Conservation (phyloP, 169 alveolate genomes). For the Plasmodium billcollinsi region DNA sequence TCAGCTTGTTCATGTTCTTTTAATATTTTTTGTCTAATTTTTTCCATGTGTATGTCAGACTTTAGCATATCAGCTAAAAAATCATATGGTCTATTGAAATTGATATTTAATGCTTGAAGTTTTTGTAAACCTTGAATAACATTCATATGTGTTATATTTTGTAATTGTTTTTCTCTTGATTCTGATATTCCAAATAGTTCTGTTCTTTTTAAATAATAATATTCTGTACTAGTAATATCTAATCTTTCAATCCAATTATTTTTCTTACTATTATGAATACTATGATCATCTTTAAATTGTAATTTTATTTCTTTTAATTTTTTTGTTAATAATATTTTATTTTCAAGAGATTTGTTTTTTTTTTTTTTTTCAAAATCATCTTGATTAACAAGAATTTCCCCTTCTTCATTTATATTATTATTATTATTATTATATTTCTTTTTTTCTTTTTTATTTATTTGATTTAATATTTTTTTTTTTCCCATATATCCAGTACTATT, state of each 20-base stretch:
- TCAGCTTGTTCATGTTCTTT: conserved; percentile 43
- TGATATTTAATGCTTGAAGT: conserved; percentile 23
- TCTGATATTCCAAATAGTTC: conserved; percentile 28
- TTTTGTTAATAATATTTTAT: conserved; percentile 17
- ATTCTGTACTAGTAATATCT: conserved; percentile 55
- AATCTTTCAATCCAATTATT: conserved; percentile 47
- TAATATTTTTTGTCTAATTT: conserved; percentile 19
- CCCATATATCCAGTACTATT: neutral
- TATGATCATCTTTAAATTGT: neutral
- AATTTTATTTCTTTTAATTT: conserved; percentile 42
- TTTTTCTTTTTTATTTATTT: neutral
- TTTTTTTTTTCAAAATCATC: neutral
- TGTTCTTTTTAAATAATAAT: conserved; percentile 26
- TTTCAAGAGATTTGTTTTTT: neutral
- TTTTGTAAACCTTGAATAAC: conserved; percentile 34
- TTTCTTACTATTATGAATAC: neutral
- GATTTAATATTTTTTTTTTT: neutral
- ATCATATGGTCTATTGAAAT: conserved; percentile 67
- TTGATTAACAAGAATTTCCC: neutral
- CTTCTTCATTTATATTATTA: no score
- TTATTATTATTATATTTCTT: neutral
- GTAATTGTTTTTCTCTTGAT: conserved; percentile 34
- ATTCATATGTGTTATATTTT: conserved; percentile 21
- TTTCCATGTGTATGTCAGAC: conserved; percentile 58
- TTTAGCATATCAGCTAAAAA: conserved; percentile 60